These are phyloP conservation scores for Pilatotrama ljubarskyi DNA, from an alignment of 768 basidiomycete genomes.

Conservation along the genomic window DNA sequence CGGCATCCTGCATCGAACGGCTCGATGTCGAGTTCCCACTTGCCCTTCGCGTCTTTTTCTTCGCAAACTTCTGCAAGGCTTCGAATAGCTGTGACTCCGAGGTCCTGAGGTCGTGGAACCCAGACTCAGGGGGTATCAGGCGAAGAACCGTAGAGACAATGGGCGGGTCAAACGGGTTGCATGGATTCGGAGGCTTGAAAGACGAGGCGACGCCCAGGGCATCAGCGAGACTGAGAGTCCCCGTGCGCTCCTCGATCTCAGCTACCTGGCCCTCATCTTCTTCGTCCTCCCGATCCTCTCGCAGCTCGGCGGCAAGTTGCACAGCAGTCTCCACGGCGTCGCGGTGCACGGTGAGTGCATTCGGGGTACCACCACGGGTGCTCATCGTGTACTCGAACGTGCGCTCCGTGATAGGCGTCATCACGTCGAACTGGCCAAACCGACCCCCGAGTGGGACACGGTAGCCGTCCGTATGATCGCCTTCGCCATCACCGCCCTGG, in stretches of 20 bases:
- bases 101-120: conserved; percentile 59
- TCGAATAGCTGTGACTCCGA: conserved; percentile 62
- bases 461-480: conserved; percentile 29
- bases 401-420: conserved; percentile 97
- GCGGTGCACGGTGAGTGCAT: conserved; percentile 25
- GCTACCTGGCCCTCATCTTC: conserved; percentile 26
- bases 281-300: conserved; percentile 32
- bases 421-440: conserved; percentile 82
- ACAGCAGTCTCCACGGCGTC: conserved; percentile 54
- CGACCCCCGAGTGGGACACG: conserved; percentile 65
- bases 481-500: conserved; percentile 16
- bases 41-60: conserved; percentile 37
- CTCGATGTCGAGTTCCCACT: conserved; percentile 34
- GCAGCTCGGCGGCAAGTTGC: conserved; percentile 48
- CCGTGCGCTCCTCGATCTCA: conserved; percentile 57
- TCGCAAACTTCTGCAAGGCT: conserved; percentile 70
- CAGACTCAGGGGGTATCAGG: conserved; percentile 57
- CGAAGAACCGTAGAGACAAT: conserved; percentile 67
- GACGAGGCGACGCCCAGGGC: conserved; percentile 59
- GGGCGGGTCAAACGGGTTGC: conserved; percentile 76
- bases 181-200: conserved; percentile 82
- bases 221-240: conserved; percentile 64
- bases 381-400: conserved; percentile 83
- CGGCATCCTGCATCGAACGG: conserved; percentile 36
- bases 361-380: conserved; percentile 44